Evolutionary conservation across 1,139 yeast species (phyloP).

Genomic region (Diutina rugosa): DNA sequence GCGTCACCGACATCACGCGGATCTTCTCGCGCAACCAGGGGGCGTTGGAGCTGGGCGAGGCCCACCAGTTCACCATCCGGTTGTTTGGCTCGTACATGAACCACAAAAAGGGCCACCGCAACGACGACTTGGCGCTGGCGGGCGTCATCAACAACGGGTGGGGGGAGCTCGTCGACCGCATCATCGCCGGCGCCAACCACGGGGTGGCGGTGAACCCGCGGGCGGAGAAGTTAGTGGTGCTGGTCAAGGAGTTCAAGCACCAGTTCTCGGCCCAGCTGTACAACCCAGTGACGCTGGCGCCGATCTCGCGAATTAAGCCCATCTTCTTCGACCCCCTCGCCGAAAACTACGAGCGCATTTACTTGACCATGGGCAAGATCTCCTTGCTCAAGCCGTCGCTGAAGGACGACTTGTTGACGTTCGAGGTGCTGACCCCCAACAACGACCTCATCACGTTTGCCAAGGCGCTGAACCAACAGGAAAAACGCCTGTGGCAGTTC

Average conservation of each 20-base stretch:
- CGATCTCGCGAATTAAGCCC: constrained; percentile 51
- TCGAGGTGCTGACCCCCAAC: constrained; percentile 34
- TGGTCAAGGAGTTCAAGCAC: constrained; percentile 64
- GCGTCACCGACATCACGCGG: constrained; percentile 77
- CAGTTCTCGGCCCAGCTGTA: constrained; percentile 18
- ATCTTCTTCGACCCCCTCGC: constrained; percentile 53
- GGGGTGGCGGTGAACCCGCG: constrained; percentile 80
- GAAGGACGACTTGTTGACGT: constrained; percentile 30
- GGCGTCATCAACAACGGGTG: constrained; percentile 51
- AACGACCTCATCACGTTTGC: constrained; percentile 41
- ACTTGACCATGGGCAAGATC: constrained; percentile 43
- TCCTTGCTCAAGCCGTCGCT: constrained; percentile 18
- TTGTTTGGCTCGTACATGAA: constrained; percentile 58
- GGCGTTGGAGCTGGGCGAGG: constrained; percentile 43
- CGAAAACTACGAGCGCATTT: constrained; percentile 45
- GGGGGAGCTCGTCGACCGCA: constrained; percentile 79
- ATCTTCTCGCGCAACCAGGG: constrained; percentile 59
- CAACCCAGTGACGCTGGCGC: constrained; percentile 8
- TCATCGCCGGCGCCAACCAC: constrained; percentile 60
- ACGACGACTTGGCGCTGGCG: constrained; percentile 1
- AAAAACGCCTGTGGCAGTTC: constrained; percentile 51
- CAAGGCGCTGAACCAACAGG: constrained; percentile 55
- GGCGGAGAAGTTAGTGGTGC: constrained; percentile 58
- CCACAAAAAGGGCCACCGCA: constrained; percentile 7
- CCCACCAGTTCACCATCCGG: constrained; percentile 62